Evolutionary conservation across 2,329 filamentous ascomycete genomes (phyloP), one percentile per base, ranked within the genome.

Genomic region (Pseudogymnoascus sp.): DNA sequence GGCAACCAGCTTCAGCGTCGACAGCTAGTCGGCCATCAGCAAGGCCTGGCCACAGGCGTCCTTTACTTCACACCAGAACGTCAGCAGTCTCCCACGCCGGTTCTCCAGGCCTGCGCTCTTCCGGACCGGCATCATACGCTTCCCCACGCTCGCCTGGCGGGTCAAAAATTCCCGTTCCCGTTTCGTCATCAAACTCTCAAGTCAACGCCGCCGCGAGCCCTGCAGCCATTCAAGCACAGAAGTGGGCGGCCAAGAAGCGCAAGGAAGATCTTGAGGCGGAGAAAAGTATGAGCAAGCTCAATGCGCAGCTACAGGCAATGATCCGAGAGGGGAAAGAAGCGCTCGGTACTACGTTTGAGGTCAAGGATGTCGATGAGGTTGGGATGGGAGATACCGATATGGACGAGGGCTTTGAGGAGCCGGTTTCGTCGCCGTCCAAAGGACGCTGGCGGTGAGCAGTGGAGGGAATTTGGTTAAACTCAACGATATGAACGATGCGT

Each of bases 321-420:
- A 96, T 99, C 62, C 82, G 87, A 1, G 88, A 97, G 75, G 95
- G 93, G 0, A 88, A 88, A 69, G 89, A 95, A 74, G 95, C 95
- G 1, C 77, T 99, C 17, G 93, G 88, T 1, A 89, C 89, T 19
- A 88, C 79, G 42, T 79, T 90, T 60, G 86, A 90, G 71, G 81
- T 91, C 46, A 82, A 84, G 46, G 61, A 63, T 5, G 29, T 33
- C 6, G 61, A 63, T 21, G 61, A 63, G 33, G 59, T 56, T 56
- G 46, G 46, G 11, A 56, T 31, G 26, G 46, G 26, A n/a, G 46
- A 56, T 56, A 56, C 46, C 46, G 46, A 56, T 56, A 56, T 56
- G 46, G 46, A 56, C 19, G 46, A 56, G 46, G 46, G 46, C 0
- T 56, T 33, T 31, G 46, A 56, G 26, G 46, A 56, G 2, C 46